Evolutionary conservation across 257 asterid species (phyloP).

Genomic region (Plantago elongata): DNA sequence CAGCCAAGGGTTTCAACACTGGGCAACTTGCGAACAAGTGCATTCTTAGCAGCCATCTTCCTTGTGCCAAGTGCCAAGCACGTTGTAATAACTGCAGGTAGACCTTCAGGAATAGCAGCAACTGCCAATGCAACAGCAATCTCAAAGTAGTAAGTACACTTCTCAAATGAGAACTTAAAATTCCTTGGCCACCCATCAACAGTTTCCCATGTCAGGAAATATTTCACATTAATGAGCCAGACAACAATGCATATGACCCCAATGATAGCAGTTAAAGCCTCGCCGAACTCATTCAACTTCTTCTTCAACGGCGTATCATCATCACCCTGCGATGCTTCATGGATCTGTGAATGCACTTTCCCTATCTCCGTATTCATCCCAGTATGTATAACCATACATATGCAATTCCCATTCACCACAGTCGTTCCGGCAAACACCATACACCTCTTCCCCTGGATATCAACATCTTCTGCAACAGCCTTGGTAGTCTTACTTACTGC

Average conservation of each 20-base stretch:
- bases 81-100: constrained; percentile 96
- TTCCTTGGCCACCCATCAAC: constrained; percentile 96
- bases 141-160: constrained; percentile 98
- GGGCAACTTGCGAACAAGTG: constrained; percentile 97
- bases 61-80: constrained; percentile 99
- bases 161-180: constrained; percentile 94
- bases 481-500: constrained; percentile 87
- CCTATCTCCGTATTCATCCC: constrained; percentile 98
- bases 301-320: constrained; percentile 98
- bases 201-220: constrained; percentile 89
- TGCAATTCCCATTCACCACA: constrained; percentile 87
- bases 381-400: constrained; percentile 77
- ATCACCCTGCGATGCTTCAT: constrained; percentile 81
- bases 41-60: constrained; percentile 99
- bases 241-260: constrained; percentile 82
- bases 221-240: constrained; percentile 92
- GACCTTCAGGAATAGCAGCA: constrained; percentile 99
- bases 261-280: constrained; percentile 74
- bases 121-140: constrained; percentile 99
- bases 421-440: constrained; percentile 99
- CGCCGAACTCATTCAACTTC: constrained; percentile 97
- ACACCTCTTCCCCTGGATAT: constrained; percentile 94
- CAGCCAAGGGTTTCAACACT: constrained; percentile 99
- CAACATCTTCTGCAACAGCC: constrained; percentile 79
- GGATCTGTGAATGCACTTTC: constrained; percentile 89